Evolutionary conservation across 108 stramenopile species (phyloP).

Genomic region (Fragilariopsis cylindrus): DNA sequence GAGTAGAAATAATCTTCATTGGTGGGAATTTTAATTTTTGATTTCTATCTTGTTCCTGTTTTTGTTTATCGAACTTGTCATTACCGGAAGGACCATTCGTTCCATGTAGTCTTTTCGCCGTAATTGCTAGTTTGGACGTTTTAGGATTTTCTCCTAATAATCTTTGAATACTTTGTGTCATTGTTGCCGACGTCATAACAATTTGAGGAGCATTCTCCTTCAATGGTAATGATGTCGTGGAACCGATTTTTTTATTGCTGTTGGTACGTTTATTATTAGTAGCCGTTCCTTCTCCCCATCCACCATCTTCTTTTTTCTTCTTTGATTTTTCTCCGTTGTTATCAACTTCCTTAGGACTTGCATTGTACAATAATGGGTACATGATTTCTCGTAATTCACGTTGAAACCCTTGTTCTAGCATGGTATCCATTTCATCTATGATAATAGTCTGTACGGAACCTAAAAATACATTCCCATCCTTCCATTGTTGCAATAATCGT

Average conservation of each 20-base stretch:
- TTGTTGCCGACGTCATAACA: constrained; percentile 94
- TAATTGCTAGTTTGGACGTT: constrained; percentile 39
- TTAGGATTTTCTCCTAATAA: constrained; percentile 59
- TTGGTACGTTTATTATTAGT: constrained; percentile 3
- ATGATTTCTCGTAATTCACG: constrained; percentile 82
- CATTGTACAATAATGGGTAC: constrained; percentile 78
- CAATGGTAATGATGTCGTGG: constrained; percentile 5
- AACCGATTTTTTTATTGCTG: constrained; percentile 18
- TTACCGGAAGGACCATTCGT: constrained; percentile 16
- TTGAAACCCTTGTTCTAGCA: constrained; percentile 97
- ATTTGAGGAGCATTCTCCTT: constrained; percentile 78
- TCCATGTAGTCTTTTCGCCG: constrained; percentile 45
- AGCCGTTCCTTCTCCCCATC: constrained; percentile 29
- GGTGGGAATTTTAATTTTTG: constrained; percentile 50
- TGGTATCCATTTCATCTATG: constrained; percentile 98
- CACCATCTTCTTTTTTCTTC: constrained; percentile 24
- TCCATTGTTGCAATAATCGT: constrained; percentile 90
- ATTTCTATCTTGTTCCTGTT: constrained; percentile 25
- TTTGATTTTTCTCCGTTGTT: background rate
- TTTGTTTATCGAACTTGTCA: constrained; percentile 5
- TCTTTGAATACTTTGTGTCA: constrained; percentile 86
- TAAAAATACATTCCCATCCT: constrained; percentile 81
- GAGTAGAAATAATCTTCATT: constrained; percentile 79
- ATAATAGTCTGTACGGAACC: constrained; percentile 71
- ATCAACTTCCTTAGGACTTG: constrained; percentile 27